Evolutionary conservation across 2,329 filamentous ascomycete species (phyloP).

Genomic region (Fusarium liriodendri): DNA sequence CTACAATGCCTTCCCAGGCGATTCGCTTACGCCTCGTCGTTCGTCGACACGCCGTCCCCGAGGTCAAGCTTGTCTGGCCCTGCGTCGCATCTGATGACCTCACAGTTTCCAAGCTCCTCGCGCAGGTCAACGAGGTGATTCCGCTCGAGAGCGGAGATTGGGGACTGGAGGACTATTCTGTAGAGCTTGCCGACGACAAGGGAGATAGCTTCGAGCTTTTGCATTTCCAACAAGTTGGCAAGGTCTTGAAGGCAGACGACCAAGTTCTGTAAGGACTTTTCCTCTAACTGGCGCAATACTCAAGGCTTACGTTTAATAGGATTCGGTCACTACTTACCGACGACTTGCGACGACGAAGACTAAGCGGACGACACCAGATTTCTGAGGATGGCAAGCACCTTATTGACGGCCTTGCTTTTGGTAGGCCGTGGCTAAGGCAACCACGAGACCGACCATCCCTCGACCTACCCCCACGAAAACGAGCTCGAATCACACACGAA

Average conservation of each 20-base stretch:
- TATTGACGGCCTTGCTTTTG: constrained; percentile 87
- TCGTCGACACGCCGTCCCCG: constrained; percentile 78
- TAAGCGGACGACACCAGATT: constrained; percentile 86
- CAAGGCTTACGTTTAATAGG: constrained; percentile 54
- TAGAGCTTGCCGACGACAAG: constrained; percentile 72
- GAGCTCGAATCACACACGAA: constrained; percentile 62
- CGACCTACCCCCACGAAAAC: constrained; percentile 79
- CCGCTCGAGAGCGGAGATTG: constrained; percentile 85
- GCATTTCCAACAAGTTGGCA: constrained; percentile 80
- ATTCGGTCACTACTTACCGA: constrained; percentile 82
- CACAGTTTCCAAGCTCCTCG: constrained; percentile 81
- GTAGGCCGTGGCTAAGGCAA: constrained; percentile 73
- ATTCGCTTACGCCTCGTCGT: constrained; percentile 81
- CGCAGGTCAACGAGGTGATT: constrained; percentile 81
- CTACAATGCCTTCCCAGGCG: constrained; percentile 46
- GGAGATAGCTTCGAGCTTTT: constrained; percentile 83
- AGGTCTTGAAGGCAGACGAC: constrained; percentile 83
- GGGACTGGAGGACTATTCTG: constrained; percentile 90
- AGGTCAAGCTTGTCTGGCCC: constrained; percentile 78
- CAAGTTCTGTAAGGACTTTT: constrained; percentile 74
- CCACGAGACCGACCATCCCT: constrained; percentile 73
- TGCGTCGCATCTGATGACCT: constrained; percentile 67
- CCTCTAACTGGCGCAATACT: not conserved
- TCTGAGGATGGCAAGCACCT: constrained; percentile 81
- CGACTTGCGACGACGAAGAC: constrained; percentile 77